phyloP scores from a whole-genome alignment of 2,329 filamentous ascomycete genomes.

The Beauveria rudraprayagi region DNA sequence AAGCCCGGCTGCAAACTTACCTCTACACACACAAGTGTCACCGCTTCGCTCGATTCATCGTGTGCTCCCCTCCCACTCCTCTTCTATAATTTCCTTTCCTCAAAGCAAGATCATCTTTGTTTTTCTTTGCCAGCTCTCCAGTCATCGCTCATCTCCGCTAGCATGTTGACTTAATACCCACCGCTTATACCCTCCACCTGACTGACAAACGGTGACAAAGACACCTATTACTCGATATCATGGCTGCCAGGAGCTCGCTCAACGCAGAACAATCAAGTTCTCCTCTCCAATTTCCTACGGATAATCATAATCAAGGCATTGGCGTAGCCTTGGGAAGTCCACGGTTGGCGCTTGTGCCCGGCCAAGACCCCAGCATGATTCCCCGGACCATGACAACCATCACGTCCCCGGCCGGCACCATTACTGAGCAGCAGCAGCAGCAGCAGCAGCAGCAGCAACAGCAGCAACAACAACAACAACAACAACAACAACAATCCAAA shows the following conservation, averaged over 20 bases:
- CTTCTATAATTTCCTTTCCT: not conserved
- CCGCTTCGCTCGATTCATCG: constrained; percentile 1
- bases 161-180: not conserved
- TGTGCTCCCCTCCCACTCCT: not conserved
- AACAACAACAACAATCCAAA: constrained; percentile 3
- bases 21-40: not conserved
- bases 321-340: constrained; percentile 71
- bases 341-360: constrained; percentile 28
- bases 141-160: not conserved
- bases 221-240: not conserved
- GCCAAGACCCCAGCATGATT: constrained; percentile 15
- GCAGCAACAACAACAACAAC: not conserved
- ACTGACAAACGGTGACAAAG: not conserved
- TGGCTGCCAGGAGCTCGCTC: not conserved
- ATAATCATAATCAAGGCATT: constrained; percentile 38
- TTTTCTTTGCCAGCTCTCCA: not conserved
- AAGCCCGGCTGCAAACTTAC: not conserved
- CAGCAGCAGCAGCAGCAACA: not conserved
- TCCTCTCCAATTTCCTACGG: not conserved
- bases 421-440: not conserved
- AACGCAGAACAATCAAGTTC: not conserved
- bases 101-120: not conserved
- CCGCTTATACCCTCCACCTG: not conserved
- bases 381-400: constrained; percentile 14
- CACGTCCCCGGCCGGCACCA: not conserved